Conservation (phyloP, 192 early-diverging fungal genomes). For the Kappamyces sp. region DNA sequence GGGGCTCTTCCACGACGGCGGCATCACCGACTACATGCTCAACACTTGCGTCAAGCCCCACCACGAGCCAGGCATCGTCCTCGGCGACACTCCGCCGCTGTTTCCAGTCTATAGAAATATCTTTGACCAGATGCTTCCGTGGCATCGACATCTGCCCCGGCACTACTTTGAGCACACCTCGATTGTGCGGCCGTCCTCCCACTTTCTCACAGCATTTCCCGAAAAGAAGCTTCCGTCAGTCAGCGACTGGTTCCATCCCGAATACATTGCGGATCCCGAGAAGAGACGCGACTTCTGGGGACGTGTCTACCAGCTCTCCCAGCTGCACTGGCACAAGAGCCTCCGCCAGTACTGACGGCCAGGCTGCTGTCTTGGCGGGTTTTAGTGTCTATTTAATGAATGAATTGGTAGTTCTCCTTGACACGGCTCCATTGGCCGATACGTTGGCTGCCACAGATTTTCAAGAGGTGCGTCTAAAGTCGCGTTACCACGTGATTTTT, state of each 20-base stretch:
- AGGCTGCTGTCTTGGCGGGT: no score
- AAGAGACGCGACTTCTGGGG: conserved; percentile 21
- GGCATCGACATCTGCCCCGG: conserved; percentile 14
- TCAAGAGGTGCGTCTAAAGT: no score
- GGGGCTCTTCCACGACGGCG: conserved; percentile 31
- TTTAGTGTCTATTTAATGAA: no score
- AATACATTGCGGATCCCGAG: conserved; percentile 27
- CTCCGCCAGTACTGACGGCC: no score
- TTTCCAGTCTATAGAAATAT: no score
- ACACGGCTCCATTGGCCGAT: no score
- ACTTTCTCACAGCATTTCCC: conserved; percentile 17
- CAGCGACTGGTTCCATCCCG: conserved; percentile 32
- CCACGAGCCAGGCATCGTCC: not conserved
- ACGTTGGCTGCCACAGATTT: no score
- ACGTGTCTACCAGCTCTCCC: not conserved
- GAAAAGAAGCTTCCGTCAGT: conserved; percentile 25
- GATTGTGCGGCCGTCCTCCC: conserved; percentile 17
- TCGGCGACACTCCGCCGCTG: conserved; percentile 1
- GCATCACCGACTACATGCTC: conserved; percentile 26
- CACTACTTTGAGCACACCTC: conserved; percentile 19
- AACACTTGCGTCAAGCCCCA: conserved; percentile 18
- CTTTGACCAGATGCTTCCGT: conserved; percentile 26
- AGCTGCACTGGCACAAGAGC: conserved; percentile 15
- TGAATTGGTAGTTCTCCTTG: no score
- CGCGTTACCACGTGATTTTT: no score